Conservation (phyloP, 345 rosid species). For the Populus nigra region DNA sequence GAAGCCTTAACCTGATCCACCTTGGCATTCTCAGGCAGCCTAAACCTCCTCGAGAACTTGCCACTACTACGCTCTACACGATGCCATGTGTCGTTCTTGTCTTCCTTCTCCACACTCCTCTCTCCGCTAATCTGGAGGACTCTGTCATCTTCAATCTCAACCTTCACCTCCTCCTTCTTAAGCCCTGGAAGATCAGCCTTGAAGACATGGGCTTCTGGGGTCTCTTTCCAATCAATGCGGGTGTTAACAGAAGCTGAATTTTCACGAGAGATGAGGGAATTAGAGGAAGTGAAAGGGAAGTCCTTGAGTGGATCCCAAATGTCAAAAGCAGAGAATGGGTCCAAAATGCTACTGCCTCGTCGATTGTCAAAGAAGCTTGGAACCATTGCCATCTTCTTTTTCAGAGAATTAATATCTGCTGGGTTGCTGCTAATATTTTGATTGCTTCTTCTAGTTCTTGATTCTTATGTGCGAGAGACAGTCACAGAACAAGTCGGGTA, state of each 20-base stretch:
- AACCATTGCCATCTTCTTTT: slow-evolving; percentile 3
- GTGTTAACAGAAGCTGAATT: slow-evolving; percentile 5
- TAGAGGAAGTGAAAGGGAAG: neutral
- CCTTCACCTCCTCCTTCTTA: slow-evolving; percentile 13
- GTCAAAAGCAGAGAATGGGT: slow-evolving; percentile 7
- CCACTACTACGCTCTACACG: slow-evolving; percentile 11
- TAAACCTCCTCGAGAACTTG: slow-evolving; percentile 10
- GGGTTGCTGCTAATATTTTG: too few species aligned
- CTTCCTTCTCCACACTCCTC: slow-evolving; percentile 18
- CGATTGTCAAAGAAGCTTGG: slow-evolving; percentile 2
- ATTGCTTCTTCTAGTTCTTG: neutral
- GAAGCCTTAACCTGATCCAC: slow-evolving; percentile 11
- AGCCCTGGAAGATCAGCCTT: slow-evolving; percentile 17
- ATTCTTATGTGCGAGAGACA: neutral
- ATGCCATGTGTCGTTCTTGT: slow-evolving; percentile 12
- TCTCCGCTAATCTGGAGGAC: slow-evolving; percentile 18
- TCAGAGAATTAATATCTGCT: neutral
- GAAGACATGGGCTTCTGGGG: slow-evolving; percentile 16
- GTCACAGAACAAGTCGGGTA: neutral
- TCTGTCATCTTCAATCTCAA: slow-evolving; percentile 8
- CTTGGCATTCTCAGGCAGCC: slow-evolving; percentile 18
- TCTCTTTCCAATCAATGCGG: slow-evolving; percentile 22
- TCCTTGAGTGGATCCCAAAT: slow-evolving; percentile 15
- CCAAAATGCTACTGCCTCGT: neutral
- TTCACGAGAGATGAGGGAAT: neutral